Base-by-base conservation (phyloP, 73 alveolate genomes). In the Effrenium voratum region DNA sequence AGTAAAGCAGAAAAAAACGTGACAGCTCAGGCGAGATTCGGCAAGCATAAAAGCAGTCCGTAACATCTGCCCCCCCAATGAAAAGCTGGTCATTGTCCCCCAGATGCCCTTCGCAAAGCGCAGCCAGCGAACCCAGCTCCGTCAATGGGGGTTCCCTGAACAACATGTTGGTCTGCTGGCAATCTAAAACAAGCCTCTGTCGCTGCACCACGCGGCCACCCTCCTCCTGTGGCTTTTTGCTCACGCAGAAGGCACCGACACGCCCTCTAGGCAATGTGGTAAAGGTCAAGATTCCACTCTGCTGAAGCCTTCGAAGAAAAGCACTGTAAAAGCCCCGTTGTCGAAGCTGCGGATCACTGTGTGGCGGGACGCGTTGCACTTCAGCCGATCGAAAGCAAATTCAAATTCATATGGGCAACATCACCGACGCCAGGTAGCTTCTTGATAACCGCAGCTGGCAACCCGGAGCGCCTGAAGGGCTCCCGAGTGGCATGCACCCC, bases 401-500 rank as follows among this genome's bases (percentile, higher is more conserved):
- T 4, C 16, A 80, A 26, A 32, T 80, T 30, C 91, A 80, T 46
- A 32, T 22, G 12, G 34, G 24, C 91, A 19, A 80, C 91, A 1
- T 44, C 66, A 26, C 91, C 91, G 45, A 80, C 91, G 72, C 91
- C 91, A 45, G 91, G 43, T 13, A 2, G 22, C 72, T 32, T 46
- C 91, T 3, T 3, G 13, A 46, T 80, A 80, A 26, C 45, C n/a
- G 26, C 47, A 26, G 91, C 91, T 80, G 70, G 91, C 45, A 12
- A 47, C 91, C 72, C 91, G 91, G 93, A 82, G 86, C 86, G 86
- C 86, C n/a, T 13, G 40, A 0, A 76, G 38, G 86, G 86, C 86
- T 76, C 86, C 86, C 57, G 5, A 38, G 86, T 26, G 45, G 60
- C 86, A 12, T 75, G 86, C 86, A 76, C 38, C 41, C 34, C 22